Conservation (phyloP, 2,329 filamentous ascomycete genomes). For the Corynespora cassiicola region DNA sequence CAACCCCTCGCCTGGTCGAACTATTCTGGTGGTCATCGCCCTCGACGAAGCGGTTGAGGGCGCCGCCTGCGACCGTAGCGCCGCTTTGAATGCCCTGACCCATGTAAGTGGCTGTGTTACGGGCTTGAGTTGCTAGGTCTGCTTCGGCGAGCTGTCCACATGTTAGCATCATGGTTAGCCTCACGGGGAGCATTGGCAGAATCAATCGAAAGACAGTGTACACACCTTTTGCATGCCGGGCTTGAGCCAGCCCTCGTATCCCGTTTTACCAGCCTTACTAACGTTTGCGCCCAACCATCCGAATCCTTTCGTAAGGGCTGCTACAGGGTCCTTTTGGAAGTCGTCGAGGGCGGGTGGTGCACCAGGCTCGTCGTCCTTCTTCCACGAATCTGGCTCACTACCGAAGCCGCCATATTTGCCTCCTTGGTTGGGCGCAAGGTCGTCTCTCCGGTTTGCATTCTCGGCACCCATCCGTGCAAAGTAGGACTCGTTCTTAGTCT, state of each 20-base stretch:
- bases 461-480: constrained; percentile 85
- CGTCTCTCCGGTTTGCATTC: constrained; percentile 77
- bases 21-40: constrained; percentile 56
- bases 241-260: constrained; percentile 91
- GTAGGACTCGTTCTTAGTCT: constrained; percentile 80
- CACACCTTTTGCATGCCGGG: constrained; percentile 86
- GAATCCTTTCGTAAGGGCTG: constrained; percentile 87
- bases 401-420: constrained; percentile 94
- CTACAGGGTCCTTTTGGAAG: constrained; percentile 88
- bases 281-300: constrained; percentile 93
- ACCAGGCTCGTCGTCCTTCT: constrained; percentile 47
- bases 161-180: constrained; percentile 23
- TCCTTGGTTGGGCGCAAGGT: constrained; percentile 84
- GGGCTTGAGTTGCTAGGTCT: constrained; percentile 62
- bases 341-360: constrained; percentile 78
- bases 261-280: constrained; percentile 85
- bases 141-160: constrained; percentile 75
- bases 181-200: neutral
- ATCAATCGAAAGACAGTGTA: constrained; percentile 4
- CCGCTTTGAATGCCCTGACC: constrained; percentile 69
- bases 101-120: constrained; percentile 61
- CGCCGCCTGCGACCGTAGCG: constrained; percentile 76
- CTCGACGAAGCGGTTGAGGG: constrained; percentile 88
- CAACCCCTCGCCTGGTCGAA: constrained; percentile 18
- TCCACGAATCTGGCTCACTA: constrained; percentile 68